These are phyloP conservation scores for Tolypocladium tundrense DNA, from an alignment of 2,329 filamentous ascomycete genomes.

Conservation along the genomic window DNA sequence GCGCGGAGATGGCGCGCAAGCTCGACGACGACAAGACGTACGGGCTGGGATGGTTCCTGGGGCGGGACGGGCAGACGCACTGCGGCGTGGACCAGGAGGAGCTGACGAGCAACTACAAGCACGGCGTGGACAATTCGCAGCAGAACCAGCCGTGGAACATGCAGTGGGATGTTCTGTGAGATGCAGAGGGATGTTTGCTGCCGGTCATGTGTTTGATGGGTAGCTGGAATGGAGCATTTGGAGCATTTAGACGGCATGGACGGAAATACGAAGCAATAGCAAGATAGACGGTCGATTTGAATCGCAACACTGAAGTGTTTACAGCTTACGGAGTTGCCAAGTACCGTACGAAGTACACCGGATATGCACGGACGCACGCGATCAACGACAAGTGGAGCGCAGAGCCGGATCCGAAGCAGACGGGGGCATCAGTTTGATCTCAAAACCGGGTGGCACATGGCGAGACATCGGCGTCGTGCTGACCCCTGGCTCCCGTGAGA, in stretches of 20 bases:
- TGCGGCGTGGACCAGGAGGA: conserved; percentile 72
- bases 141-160: conserved; percentile 43
- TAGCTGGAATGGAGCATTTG: neutral
- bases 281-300: neutral
- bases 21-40: conserved; percentile 55
- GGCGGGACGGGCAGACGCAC: conserved; percentile 62
- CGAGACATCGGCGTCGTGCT: neutral
- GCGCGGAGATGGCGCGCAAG: conserved; percentile 48
- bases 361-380: neutral
- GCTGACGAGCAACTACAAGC: conserved; percentile 53
- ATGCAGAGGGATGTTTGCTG: too few species aligned
- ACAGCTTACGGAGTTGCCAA: too few species aligned
- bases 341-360: neutral
- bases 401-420: neutral
- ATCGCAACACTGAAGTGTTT: neutral
- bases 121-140: conserved; percentile 42
- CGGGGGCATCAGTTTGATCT: neutral
- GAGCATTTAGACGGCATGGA: neutral
- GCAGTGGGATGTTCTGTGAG: conserved; percentile 26
- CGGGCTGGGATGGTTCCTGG: conserved; percentile 67
- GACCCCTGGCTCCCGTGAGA: neutral
- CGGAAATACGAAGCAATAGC: neutral
- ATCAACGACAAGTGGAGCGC: neutral
- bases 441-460: neutral
- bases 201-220: too few species aligned